phyloP scores from a whole-genome alignment of 192 early-diverging fungal genomes.

The Coemansia sp. region DNA sequence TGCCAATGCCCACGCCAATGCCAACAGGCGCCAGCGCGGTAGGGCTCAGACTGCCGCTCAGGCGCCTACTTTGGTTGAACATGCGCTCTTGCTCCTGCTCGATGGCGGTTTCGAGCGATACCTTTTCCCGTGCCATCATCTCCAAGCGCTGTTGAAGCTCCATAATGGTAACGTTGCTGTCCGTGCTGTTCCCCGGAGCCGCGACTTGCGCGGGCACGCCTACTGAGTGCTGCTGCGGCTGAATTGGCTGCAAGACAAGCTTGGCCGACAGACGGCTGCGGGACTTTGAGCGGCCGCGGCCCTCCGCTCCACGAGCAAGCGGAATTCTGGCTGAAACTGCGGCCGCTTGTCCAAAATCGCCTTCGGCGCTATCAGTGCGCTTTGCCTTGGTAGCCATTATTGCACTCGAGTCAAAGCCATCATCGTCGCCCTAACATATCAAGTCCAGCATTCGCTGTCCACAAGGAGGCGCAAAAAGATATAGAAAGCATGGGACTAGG shows the following conservation, averaged over 20 bases:
- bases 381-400: neutral
- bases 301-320: neutral
- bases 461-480: neutral
- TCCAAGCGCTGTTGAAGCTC: slow-evolving; percentile 69
- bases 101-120: slow-evolving; percentile 82
- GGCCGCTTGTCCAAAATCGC: slow-evolving; percentile 18
- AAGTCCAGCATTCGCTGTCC: no score
- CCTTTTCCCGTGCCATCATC: slow-evolving; percentile 80
- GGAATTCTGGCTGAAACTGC: slow-evolving; percentile 12
- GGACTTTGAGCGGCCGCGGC: slow-evolving; percentile 29
- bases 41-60: slow-evolving; percentile 76
- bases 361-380: slow-evolving; percentile 16
- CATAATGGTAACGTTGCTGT: slow-evolving; percentile 29
- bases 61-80: slow-evolving; percentile 65
- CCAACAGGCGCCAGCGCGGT: slow-evolving; percentile 13
- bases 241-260: neutral
- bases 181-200: slow-evolving; percentile 5
- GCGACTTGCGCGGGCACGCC: neutral
- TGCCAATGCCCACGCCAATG: neutral
- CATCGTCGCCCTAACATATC: slow-evolving; percentile 15
- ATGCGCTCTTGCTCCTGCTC: slow-evolving; percentile 92
- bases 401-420: slow-evolving; percentile 2
- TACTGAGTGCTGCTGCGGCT: slow-evolving; percentile 12
- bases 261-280: slow-evolving; percentile 21
- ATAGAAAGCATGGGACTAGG: slow-evolving; percentile 13